Conservation (phyloP, 2,329 filamentous ascomycete genomes). For the Coniosporium tulheliwenetii region DNA sequence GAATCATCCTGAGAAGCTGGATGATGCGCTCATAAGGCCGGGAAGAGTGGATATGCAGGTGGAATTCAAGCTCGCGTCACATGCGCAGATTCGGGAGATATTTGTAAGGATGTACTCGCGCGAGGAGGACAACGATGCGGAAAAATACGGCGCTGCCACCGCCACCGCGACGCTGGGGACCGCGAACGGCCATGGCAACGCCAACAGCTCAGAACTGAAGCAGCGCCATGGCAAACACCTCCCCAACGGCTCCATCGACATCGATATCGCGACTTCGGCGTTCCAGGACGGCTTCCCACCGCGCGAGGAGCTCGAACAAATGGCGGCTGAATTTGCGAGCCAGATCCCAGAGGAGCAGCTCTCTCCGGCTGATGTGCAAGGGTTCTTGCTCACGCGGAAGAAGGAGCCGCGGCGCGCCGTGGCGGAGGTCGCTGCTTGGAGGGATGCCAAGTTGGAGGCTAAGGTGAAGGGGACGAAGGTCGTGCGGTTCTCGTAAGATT, state of each 20-base stretch:
- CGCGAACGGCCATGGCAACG: not conserved
- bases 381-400: constrained; percentile 34
- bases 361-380: constrained; percentile 37
- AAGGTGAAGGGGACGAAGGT: constrained; percentile 11
- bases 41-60: constrained; percentile 57
- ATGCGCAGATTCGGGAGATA: constrained; percentile 23
- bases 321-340: constrained; percentile 30
- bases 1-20: constrained; percentile 58
- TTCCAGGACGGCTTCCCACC: too few relatives aligned
- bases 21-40: constrained; percentile 58
- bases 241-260: not conserved
- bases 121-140: constrained; percentile 1
- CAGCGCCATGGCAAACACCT: not conserved
- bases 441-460: constrained; percentile 15
- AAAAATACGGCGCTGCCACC: not conserved
- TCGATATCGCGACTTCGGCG: not conserved
- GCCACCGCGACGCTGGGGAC: not conserved
- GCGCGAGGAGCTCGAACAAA: constrained; percentile 14
- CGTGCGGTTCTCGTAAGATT: too few relatives aligned
- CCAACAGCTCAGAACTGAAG: not conserved
- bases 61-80: constrained; percentile 35
- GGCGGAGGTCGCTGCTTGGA: constrained; percentile 26
- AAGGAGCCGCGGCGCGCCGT: constrained; percentile 31
- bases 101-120: constrained; percentile 24
- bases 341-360: constrained; percentile 30